Percentiles rank a stretch among this genome's conserved stretches.
Evolutionary conservation across 1,284 basidiomycete species (phyloP).

Genomic region (Heterobasidion occidentale): DNA sequence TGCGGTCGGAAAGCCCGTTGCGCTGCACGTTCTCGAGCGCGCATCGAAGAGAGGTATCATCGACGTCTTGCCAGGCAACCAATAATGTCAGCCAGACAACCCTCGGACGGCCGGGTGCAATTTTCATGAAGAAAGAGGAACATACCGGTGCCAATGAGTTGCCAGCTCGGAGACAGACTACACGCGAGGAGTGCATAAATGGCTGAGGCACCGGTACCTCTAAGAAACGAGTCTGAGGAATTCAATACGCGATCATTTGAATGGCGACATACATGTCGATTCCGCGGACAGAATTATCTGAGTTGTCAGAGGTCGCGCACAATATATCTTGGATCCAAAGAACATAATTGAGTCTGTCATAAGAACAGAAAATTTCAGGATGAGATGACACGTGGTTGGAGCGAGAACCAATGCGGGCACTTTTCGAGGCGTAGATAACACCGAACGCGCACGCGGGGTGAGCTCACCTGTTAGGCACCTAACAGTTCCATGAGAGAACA

Average conservation of each 20-base stretch:
- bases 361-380: neutral
- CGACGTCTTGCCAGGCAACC: constrained; percentile 48
- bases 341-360: constrained; percentile 66
- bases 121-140: neutral
- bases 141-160: constrained; percentile 68
- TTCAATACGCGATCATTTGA: neutral
- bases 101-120: neutral
- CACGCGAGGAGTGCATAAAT: constrained; percentile 84
- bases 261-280: constrained; percentile 42
- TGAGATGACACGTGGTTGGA: neutral
- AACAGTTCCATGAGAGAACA: neutral
- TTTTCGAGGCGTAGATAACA: neutral
- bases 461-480: constrained; percentile 63
- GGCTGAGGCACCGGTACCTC: constrained; percentile 86
- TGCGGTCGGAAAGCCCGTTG: constrained; percentile 46
- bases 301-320: constrained; percentile 1
- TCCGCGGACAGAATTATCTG: constrained; percentile 21
- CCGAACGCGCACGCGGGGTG: neutral
- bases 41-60: constrained; percentile 45
- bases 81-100: neutral
- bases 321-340: constrained; percentile 65
- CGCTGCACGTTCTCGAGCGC: constrained; percentile 46
- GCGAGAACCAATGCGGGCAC: neutral
- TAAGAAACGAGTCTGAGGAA: constrained; percentile 21
- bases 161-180: constrained; percentile 43